phyloP scores from a whole-genome alignment of 805 yeast genomes.

The Yarrowia keelungensis region DNA sequence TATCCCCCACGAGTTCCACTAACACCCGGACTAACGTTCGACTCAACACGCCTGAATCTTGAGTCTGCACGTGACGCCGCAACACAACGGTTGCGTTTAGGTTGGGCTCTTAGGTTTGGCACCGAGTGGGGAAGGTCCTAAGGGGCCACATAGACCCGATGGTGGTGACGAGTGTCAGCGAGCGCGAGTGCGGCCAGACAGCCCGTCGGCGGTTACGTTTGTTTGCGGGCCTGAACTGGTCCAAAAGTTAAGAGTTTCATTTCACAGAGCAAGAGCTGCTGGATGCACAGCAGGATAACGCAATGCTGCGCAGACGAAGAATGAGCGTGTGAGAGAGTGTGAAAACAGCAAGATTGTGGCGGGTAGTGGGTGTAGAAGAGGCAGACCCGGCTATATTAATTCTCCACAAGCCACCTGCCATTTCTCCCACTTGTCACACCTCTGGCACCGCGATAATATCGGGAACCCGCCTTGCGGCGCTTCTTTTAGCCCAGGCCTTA shows the following conservation, averaged over 20 bases:
- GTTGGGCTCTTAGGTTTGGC: conserved; percentile 28
- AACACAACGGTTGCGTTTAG: conserved; percentile 16
- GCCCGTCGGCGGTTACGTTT: too few species aligned
- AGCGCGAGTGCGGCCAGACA: too few species aligned
- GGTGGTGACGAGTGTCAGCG: background rate
- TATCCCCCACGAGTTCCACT: too few species aligned
- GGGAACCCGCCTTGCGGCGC: conserved; percentile 28
- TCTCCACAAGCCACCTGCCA: too few species aligned
- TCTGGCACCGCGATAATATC: too few species aligned
- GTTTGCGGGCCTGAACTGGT: too few species aligned
- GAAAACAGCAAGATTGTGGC: too few species aligned
- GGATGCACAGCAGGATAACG: conserved; percentile 27
- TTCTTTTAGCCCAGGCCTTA: conserved; percentile 20
- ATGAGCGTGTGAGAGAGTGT: background rate
- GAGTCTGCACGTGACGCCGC: conserved; percentile 34
- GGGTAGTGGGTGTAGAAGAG: too few species aligned
- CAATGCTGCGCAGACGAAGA: conserved; percentile 23
- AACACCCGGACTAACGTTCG: background rate
- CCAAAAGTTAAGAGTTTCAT: conserved; percentile 14
- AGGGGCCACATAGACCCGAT: conserved; percentile 5
- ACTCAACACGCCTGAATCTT: conserved; percentile 17
- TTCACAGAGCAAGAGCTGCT: conserved; percentile 9
- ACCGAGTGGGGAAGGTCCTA: conserved; percentile 32
- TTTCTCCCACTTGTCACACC: background rate
- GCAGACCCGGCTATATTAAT: too few species aligned